These are phyloP conservation scores for Geosmithia flava DNA, from an alignment of 2,329 filamentous ascomycete genomes.

Conservation along the genomic window DNA sequence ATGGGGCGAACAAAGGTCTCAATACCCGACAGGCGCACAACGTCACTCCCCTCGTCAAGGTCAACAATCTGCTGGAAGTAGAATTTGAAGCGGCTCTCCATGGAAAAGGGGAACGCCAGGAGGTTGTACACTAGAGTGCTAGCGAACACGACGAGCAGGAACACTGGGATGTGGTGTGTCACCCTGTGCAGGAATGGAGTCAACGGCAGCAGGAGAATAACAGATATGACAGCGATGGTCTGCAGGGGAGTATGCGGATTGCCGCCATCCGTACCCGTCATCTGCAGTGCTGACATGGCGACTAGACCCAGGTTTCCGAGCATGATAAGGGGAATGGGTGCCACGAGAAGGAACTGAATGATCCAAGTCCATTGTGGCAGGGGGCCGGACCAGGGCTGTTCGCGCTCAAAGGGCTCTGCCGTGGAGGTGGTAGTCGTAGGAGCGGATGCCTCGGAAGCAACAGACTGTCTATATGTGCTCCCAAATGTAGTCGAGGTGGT, in stretches of 20 bases:
- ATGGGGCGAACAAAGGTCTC: conserved; percentile 55
- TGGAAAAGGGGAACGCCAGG: conserved; percentile 76
- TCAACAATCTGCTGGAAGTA: conserved; percentile 78
- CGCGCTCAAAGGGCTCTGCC: conserved; percentile 44
- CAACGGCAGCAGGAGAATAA: conserved; percentile 62
- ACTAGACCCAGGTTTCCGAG: conserved; percentile 66
- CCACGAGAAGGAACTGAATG: conserved; percentile 70
- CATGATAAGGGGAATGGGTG: conserved; percentile 66
- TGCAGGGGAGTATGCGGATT: conserved; percentile 61
- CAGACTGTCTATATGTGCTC: conserved; percentile 40
- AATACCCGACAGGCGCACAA: conserved; percentile 57
- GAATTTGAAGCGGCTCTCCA: conserved; percentile 67
- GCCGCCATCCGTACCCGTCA: conserved; percentile 78
- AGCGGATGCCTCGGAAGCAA: conserved; percentile 13
- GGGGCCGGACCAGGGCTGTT: conserved; percentile 75
- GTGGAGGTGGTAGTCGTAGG: conserved; percentile 10
- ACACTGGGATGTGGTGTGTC: conserved; percentile 67
- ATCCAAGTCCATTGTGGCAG: conserved; percentile 82
- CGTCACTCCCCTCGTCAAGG: conserved; percentile 58
- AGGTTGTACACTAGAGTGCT: conserved; percentile 80
- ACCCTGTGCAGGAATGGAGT: conserved; percentile 80
- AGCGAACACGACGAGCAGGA: conserved; percentile 60
- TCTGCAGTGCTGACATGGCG: conserved; percentile 57
- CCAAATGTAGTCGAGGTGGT: conserved; percentile 32
- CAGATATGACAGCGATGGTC: conserved; percentile 51